A percentile compares a stretch with the other conserved stretches of the same genome.
Conservation (phyloP, 345 rosid species). For the Tarenaya hassleriana region DNA sequence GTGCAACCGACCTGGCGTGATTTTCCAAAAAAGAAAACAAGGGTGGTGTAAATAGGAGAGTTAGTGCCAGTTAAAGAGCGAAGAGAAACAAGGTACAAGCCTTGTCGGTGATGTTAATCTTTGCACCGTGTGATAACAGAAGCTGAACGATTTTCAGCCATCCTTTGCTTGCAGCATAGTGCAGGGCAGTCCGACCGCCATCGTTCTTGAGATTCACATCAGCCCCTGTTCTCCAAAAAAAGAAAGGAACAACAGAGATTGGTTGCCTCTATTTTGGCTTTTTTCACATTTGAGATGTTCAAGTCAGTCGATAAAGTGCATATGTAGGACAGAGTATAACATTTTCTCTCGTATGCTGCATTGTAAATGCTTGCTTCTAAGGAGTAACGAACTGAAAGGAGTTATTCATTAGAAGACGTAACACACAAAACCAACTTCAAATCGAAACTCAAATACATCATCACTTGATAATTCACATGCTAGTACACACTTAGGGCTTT, state of each 20-base stretch:
- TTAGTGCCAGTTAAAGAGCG: background rate
- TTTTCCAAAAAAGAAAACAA: background rate
- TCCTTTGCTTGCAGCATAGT: slow-evolving; percentile 97
- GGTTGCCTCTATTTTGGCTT: background rate
- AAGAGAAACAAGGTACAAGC: slow-evolving; percentile 30
- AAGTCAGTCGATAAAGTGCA: background rate
- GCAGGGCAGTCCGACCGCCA: slow-evolving; percentile 88
- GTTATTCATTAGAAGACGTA: background rate
- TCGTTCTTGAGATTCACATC: slow-evolving; percentile 67
- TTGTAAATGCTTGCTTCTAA: background rate
- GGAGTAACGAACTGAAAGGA: background rate
- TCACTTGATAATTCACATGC: background rate
- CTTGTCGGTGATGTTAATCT: slow-evolving; percentile 64
- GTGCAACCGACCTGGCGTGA: slow-evolving; percentile 69
- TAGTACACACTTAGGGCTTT: too few species aligned
- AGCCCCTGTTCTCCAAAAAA: slow-evolving; percentile 45
- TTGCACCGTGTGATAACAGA: slow-evolving; percentile 60
- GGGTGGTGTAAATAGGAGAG: slow-evolving; percentile 1
- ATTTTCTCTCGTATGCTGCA: background rate
- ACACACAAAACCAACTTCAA: slow-evolving; percentile 3
- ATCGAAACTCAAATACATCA: background rate
- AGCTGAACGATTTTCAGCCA: slow-evolving; percentile 56
- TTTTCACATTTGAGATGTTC: background rate
- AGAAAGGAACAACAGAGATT: background rate
- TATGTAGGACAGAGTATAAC: background rate